Base-by-base conservation (phyloP, 2,329 filamentous ascomycete genomes). In the Ceratocystiopsis brevicomis region DNA sequence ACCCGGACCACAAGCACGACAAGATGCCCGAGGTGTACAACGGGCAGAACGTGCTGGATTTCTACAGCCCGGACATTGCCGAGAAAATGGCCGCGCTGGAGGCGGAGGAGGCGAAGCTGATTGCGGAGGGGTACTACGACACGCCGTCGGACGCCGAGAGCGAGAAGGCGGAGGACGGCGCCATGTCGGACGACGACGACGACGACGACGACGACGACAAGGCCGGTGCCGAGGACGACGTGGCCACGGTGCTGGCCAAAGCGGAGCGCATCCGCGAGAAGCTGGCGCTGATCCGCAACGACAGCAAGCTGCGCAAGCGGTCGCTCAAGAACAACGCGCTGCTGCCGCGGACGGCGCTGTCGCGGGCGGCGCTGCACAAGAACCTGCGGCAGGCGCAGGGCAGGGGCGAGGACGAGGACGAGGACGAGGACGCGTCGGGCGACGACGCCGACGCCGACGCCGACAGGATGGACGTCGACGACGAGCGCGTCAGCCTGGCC, bases 31-130 rank as follows among this genome's bases (percentile, higher is more conserved):
- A 98, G 62, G 71, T 95, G 40, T 81, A 87, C 61, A 78, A 96
- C 57, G 90, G 90, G 61, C 87, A 88, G 71, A 98, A 98, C 60
- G 83, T 98, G 45, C 90, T 88, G 65, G 90, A 98, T 62, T 98
- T 84, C 61, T 77, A 98, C 56, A 90, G 96, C 56, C 87, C 88
- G 1, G 92, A 98, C 44, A 98, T 98, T 57, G 90, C 94, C 56
- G 73, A 77, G 52, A 96, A 94, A 67, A 73, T 98, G 41, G 78
- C 80, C 42, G 85, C 85, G 44, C 71, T 98, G 33, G 90, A 98
- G 61, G 87, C 87, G 49, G 92, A 98, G 58, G 90, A 98, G 61
- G 88, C 94, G 65, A 80, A 80, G 54, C 74, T 96, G 14, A 81
- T 95, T 61, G 79, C 76, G 9, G 84, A 94, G 50, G 90, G 90